Conservation (phyloP, 2,329 filamentous ascomycete genomes). For the Pseudogymnoascus sp. region DNA sequence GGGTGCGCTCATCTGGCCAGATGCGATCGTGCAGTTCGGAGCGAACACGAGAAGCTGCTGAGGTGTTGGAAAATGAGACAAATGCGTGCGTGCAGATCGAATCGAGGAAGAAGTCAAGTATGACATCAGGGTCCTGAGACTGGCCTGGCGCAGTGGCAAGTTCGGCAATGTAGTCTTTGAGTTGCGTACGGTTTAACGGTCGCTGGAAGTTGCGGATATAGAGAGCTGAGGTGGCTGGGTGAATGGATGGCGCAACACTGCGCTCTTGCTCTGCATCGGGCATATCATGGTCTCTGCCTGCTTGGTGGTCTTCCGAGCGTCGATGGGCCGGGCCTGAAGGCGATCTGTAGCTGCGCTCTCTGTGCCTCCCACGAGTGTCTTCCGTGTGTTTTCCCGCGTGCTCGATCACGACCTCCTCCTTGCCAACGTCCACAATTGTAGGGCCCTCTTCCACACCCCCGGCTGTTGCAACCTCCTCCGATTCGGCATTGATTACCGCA, state of each 20-base stretch:
- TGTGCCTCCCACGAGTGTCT: not conserved
- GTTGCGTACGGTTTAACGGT: conserved; percentile 62
- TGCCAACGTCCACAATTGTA: conserved; percentile 19
- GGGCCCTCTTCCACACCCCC: conserved; percentile 13
- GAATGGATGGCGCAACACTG: conserved; percentile 50
- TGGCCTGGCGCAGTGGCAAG: conserved; percentile 57
- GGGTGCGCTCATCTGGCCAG: conserved; percentile 81
- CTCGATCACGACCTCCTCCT: conserved; percentile 19
- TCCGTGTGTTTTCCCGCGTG: not conserved
- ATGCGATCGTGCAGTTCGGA: conserved; percentile 67
- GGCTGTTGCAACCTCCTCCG: conserved; percentile 10
- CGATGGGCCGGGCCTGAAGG: not conserved
- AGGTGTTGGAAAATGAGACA: conserved; percentile 60
- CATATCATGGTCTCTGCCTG: conserved; percentile 9
- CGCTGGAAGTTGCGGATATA: conserved; percentile 91
- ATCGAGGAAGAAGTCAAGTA: conserved; percentile 73
- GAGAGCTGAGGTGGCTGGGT: conserved; percentile 68
- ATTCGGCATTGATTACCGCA: conserved; percentile 15
- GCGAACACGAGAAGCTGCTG: conserved; percentile 71
- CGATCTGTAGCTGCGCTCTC: not conserved
- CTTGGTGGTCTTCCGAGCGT: conserved; percentile 16
- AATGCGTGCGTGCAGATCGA: conserved; percentile 84
- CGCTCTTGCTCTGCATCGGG: conserved; percentile 25
- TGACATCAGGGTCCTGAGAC: conserved; percentile 46
- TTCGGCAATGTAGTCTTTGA: conserved; percentile 62